Evolutionary conservation across 441 rosid species (phyloP).

Genomic region (Metrosideros polymorpha): DNA sequence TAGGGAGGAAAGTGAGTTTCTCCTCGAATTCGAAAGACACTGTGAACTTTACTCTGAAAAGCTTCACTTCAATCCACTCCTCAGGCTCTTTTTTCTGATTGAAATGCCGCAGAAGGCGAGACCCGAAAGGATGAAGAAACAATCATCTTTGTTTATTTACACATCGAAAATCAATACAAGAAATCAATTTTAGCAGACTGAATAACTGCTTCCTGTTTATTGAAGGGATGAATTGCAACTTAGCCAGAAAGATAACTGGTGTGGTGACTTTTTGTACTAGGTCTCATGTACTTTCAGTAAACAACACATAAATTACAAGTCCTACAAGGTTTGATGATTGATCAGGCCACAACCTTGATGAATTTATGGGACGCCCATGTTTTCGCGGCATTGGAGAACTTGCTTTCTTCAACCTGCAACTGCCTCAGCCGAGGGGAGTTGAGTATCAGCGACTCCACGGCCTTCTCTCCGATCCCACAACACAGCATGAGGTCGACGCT

Average conservation of each 20-base stretch:
- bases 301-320: background rate
- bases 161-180: background rate
- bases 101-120: background rate
- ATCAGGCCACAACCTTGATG: conserved; percentile 29
- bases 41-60: background rate
- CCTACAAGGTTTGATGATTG: background rate
- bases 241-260: background rate
- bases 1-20: background rate
- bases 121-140: background rate
- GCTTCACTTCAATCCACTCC: background rate
- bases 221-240: background rate
- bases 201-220: background rate
- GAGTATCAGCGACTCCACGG: conserved; percentile 37
- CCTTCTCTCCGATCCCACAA: conserved; percentile 25
- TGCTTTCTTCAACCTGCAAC: conserved; percentile 47
- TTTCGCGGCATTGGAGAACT: conserved; percentile 38
- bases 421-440: conserved; percentile 31
- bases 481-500: conserved; percentile 45
- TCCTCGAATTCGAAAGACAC: background rate
- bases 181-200: background rate
- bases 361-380: conserved; percentile 25
- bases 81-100: background rate
- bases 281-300: background rate
- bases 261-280: background rate
- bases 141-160: background rate